A percentile compares a stretch with the other conserved stretches of the same genome.
Conservation (phyloP, 768 basidiomycete species). For the Amanita inopinata region DNA sequence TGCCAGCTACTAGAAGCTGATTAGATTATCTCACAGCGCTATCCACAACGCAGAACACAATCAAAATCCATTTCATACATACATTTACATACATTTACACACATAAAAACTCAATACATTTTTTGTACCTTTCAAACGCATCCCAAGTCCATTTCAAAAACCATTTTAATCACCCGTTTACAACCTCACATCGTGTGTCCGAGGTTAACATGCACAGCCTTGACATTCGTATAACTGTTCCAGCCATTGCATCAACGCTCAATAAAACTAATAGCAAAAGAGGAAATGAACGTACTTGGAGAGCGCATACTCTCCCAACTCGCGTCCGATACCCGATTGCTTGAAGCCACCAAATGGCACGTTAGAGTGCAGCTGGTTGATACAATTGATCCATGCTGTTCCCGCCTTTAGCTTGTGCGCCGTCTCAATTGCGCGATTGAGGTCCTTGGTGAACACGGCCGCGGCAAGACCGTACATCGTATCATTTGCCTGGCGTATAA, state of each 20-base stretch:
- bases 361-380: slow-evolving; percentile 38
- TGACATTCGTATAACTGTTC: slow-evolving; percentile 53
- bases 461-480: slow-evolving; percentile 71
- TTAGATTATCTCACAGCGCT: too few relatives aligned
- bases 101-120: too few relatives aligned
- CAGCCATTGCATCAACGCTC: slow-evolving; percentile 3
- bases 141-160: too few relatives aligned
- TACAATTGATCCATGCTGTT: slow-evolving; percentile 63
- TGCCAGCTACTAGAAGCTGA: too few relatives aligned
- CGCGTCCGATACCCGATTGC: slow-evolving; percentile 73
- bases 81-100: too few relatives aligned
- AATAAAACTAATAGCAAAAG: not conserved
- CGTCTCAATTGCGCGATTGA: slow-evolving; percentile 62
- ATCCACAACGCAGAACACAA: too few relatives aligned
- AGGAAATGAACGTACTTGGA: slow-evolving; percentile 40
- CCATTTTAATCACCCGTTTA: too few relatives aligned
- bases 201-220: slow-evolving; percentile 61
- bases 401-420: slow-evolving; percentile 76
- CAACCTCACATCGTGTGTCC: slow-evolving; percentile 23
- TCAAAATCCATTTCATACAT: too few relatives aligned
- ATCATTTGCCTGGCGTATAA: slow-evolving; percentile 45
- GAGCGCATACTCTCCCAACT: slow-evolving; percentile 71
- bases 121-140: too few relatives aligned
- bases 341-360: slow-evolving; percentile 86
- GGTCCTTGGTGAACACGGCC: slow-evolving; percentile 74